Evolutionary conservation across 129 eudicot species (phyloP).

Genomic region (Rutidosis leptorrhynchoides): DNA sequence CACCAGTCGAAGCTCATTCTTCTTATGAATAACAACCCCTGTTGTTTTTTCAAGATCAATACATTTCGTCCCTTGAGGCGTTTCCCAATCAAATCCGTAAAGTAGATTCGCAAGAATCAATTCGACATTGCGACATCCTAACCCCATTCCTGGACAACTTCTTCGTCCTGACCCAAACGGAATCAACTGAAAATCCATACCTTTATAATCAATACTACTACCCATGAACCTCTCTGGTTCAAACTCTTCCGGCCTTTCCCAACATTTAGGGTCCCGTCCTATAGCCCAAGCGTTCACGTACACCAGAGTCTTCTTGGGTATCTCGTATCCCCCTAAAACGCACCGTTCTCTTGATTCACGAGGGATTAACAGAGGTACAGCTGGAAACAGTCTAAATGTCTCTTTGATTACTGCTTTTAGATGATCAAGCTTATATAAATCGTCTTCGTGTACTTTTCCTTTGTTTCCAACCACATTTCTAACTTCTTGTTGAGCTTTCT

Average conservation of each 20-base stretch:
- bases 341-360: neutral
- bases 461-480: slow-evolving; percentile 25
- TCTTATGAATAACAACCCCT: slow-evolving; percentile 34
- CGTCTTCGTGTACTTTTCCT: slow-evolving; percentile 30
- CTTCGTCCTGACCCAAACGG: slow-evolving; percentile 44
- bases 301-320: neutral
- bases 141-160: slow-evolving; percentile 30
- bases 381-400: slow-evolving; percentile 31
- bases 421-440: slow-evolving; percentile 29
- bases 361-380: slow-evolving; percentile 31
- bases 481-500: slow-evolving; percentile 43
- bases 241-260: slow-evolving; percentile 41
- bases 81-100: slow-evolving; percentile 30
- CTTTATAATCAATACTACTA: slow-evolving; percentile 31
- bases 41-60: slow-evolving; percentile 35
- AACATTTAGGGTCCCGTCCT: slow-evolving; percentile 46
- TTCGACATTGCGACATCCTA: slow-evolving; percentile 34
- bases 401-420: slow-evolving; percentile 42
- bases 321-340: neutral
- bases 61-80: slow-evolving; percentile 21
- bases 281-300: slow-evolving; percentile 42
- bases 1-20: too few species aligned
- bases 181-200: slow-evolving; percentile 29
- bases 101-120: slow-evolving; percentile 35
- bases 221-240: slow-evolving; percentile 34